Percentiles rank a stretch among this genome's conserved stretches.
Conservation (phyloP, 208 protist genomes). For the Trypanosoma mega region DNA sequence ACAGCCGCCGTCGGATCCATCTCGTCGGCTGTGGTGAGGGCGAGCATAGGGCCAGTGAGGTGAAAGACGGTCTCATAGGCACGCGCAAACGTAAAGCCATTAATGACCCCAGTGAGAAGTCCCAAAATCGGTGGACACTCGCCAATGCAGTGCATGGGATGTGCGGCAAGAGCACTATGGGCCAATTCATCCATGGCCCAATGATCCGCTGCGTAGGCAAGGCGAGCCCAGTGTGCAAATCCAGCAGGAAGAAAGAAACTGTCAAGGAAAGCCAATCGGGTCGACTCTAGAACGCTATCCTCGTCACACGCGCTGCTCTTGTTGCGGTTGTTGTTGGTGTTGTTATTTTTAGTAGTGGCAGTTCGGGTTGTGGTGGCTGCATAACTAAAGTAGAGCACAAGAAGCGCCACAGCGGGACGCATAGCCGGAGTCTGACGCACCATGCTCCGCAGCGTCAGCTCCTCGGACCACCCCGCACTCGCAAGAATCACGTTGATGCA, state of each 20-base stretch:
- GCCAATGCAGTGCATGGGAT: too few species aligned
- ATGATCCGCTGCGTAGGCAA: slow-evolving; percentile 62
- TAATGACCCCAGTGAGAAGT: slow-evolving; percentile 49
- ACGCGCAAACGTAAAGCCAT: slow-evolving; percentile 44
- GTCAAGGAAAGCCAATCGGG: slow-evolving; percentile 47
- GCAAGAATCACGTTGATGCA: slow-evolving; percentile 59
- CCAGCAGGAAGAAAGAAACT: slow-evolving; percentile 39
- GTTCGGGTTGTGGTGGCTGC: too few species aligned
- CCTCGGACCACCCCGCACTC: slow-evolving; percentile 31
- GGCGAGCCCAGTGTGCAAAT: slow-evolving; percentile 43
- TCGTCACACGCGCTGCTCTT: slow-evolving; percentile 8
- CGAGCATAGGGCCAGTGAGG: slow-evolving; percentile 36
- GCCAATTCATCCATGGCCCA: too few species aligned
- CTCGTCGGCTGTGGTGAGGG: slow-evolving; percentile 22
- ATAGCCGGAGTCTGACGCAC: slow-evolving; percentile 32
- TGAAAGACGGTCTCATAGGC: slow-evolving; percentile 59
- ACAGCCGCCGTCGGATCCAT: slow-evolving; percentile 45
- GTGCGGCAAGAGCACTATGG: too few species aligned
- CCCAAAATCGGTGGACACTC: slow-evolving; percentile 37
- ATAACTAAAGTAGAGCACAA: slow-evolving; percentile 61
- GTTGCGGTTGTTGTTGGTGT: too few species aligned
- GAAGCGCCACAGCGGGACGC: slow-evolving; percentile 42
- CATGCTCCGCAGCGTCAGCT: slow-evolving; percentile 31
- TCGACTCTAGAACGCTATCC: too few species aligned
- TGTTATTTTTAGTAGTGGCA: too few species aligned